A percentile compares a stretch with the other conserved stretches of the same genome.
Evolutionary conservation across 441 rosid species (phyloP).

Genomic region (Erysimum pusillum): DNA sequence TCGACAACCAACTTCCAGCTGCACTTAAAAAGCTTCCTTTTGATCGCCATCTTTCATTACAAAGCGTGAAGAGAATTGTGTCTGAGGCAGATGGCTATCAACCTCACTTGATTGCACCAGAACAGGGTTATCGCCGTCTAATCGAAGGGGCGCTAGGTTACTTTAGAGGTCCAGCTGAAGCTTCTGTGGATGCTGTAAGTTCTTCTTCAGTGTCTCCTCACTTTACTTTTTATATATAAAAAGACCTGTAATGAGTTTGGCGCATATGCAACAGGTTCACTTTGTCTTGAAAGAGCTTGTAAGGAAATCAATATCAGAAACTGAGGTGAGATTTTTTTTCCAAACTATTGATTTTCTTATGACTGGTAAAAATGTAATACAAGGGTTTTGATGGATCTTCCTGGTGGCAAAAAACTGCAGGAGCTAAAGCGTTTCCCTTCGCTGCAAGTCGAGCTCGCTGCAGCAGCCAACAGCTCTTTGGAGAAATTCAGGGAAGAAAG

Average conservation of each 20-base stretch:
- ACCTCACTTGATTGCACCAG: slow-evolving; percentile 95
- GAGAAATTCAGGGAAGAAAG: slow-evolving; percentile 88
- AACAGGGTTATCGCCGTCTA: slow-evolving; percentile 89
- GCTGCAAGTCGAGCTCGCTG: slow-evolving; percentile 78
- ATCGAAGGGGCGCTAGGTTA: slow-evolving; percentile 76
- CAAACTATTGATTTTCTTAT: background rate
- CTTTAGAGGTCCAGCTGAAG: slow-evolving; percentile 92
- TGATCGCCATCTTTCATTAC: slow-evolving; percentile 87
- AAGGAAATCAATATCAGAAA: slow-evolving; percentile 78
- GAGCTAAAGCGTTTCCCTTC: slow-evolving; percentile 89
- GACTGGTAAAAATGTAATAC: background rate
- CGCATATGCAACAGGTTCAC: slow-evolving; percentile 67
- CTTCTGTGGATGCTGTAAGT: slow-evolving; percentile 92
- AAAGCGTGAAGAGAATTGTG: slow-evolving; percentile 83
- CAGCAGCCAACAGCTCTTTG: slow-evolving; percentile 70
- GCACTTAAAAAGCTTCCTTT: slow-evolving; percentile 92
- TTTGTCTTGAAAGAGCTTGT: slow-evolving; percentile 85
- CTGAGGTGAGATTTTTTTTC: slow-evolving; percentile 57
- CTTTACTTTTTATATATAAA: background rate
- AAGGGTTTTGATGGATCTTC: slow-evolving; percentile 11
- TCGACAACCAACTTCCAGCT: slow-evolving; percentile 95
- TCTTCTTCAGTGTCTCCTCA: background rate
- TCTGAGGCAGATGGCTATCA: slow-evolving; percentile 97
- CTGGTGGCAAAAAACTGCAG: slow-evolving; percentile 51
- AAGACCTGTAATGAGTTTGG: slow-evolving; percentile 20